A percentile compares a stretch with the other conserved stretches of the same genome.
These are phyloP conservation scores for Pulveroboletus frians DNA, from an alignment of 768 basidiomycete species.

Conservation along the genomic window DNA sequence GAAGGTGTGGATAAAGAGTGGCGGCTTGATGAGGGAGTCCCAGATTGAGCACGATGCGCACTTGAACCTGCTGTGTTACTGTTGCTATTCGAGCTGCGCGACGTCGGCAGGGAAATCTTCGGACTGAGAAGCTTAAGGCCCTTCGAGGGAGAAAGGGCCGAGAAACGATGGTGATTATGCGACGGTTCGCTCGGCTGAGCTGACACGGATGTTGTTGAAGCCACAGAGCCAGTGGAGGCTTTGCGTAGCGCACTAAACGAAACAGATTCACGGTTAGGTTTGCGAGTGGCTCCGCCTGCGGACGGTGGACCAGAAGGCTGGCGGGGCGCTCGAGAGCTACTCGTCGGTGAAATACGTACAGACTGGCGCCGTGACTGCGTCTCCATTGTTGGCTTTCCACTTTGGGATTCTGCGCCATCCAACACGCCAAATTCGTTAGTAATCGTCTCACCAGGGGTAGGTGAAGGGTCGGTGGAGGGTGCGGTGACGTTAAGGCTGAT, in stretches of 20 bases:
- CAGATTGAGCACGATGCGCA: slow-evolving; percentile 48
- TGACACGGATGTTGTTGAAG: slow-evolving; percentile 55
- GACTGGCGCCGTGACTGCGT: slow-evolving; percentile 47
- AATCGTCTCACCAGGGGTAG: slow-evolving; percentile 41
- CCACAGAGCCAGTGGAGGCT: slow-evolving; percentile 76
- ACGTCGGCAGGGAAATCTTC: slow-evolving; percentile 59
- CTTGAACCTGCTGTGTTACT: slow-evolving; percentile 33
- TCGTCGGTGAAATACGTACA: slow-evolving; percentile 60
- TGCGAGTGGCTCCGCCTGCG: slow-evolving; percentile 51
- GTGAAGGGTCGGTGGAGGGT: slow-evolving; percentile 62
- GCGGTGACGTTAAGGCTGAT: slow-evolving; percentile 57
- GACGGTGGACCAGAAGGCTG: slow-evolving; percentile 49
- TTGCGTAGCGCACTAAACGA: slow-evolving; percentile 76
- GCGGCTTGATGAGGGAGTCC: slow-evolving; percentile 64
- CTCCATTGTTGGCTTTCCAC: slow-evolving; percentile 35
- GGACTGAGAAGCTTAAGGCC: slow-evolving; percentile 76
- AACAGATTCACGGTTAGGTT: slow-evolving; percentile 72
- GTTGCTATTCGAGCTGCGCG: slow-evolving; percentile 47
- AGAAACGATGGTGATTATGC: slow-evolving; percentile 61
- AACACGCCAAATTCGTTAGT: slow-evolving; percentile 81
- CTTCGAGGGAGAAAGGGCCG: slow-evolving; percentile 81
- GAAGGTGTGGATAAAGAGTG: slow-evolving; percentile 82
- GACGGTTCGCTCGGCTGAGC: slow-evolving; percentile 37
- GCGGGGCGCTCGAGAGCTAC: slow-evolving; percentile 57
- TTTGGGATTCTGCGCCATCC: slow-evolving; percentile 51